Evolutionary conservation across 1,284 basidiomycete species (phyloP), one percentile per base, ranked within the genome.

Genomic region (Leucoagaricus sp.): DNA sequence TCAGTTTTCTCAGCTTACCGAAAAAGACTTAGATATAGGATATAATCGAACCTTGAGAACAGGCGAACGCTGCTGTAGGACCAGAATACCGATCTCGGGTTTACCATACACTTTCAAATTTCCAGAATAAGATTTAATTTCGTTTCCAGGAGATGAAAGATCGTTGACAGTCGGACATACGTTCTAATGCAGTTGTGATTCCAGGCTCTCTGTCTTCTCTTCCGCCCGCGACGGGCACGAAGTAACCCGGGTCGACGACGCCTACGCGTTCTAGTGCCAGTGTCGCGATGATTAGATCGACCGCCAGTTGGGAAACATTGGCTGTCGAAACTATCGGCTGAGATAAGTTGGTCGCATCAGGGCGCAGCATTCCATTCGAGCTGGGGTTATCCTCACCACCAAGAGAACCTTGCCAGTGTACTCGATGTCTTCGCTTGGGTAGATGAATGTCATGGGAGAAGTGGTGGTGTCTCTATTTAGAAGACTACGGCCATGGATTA

Each of bases 301-400:
- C 84, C 0, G 89, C 83, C 15, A 93, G 79, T 65, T 93, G 91
- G 6, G 85, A 78, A 36, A 93, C 80, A 72, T 93, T 93, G 45
- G 87, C 91, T 23, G 85, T 81, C 1, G 91, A 92, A 4, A 93
- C 89, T 44, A 92, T 69, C 23, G 91, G 91, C 91, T 93, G 65
- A 49, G n/a, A 36, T 41, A 13, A 51, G 54, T 34, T 49, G 45
- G 29, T 40, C 28, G 31, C 49, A 49, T 59, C 47, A 62, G 61
- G 46, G 47, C 42, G 36, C 46, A 48, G 36, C 38, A 10, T 9
- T 44, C 25, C 19, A 19, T 12, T 23, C 26, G 15, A 47, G 4
- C 2, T 50, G 9, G 17, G 8, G 42, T 25, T 41, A 41, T 55
- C 76, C 82, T 59, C 62, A 85, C 84, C 57, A 84, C 72, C 50